Evolutionary conservation across 1,284 basidiomycete genomes (phyloP).

Genomic region (Cutaneotrichosporon arboriforme): DNA sequence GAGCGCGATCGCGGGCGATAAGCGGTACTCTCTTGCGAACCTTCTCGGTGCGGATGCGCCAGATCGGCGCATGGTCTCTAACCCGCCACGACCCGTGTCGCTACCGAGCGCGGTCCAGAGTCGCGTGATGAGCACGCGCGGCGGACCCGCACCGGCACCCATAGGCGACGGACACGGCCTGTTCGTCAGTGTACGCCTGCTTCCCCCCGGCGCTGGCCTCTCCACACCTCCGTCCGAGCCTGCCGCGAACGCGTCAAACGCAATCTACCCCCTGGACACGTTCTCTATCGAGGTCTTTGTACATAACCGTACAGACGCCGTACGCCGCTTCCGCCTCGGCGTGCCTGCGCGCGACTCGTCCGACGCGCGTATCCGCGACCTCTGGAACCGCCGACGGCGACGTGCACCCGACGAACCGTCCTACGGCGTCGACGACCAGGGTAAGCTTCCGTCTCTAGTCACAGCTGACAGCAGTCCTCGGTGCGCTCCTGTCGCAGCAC

Average conservation of each 20-base stretch:
- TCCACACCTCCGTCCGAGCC: not conserved
- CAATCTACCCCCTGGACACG: slow-evolving; percentile 63
- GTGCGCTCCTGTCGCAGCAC: slow-evolving; percentile 24
- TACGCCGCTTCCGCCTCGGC: slow-evolving; percentile 68
- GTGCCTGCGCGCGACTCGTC: slow-evolving; percentile 56
- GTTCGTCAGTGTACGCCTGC: slow-evolving; percentile 66
- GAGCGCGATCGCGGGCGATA: slow-evolving; percentile 46
- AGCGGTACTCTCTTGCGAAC: slow-evolving; percentile 42
- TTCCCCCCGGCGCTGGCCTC: slow-evolving; percentile 28
- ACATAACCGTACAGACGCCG: slow-evolving; percentile 73
- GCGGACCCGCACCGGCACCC: not conserved
- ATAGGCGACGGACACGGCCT: slow-evolving; percentile 43
- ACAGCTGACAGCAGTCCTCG: slow-evolving; percentile 38
- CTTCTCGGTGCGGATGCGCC: slow-evolving; percentile 19
- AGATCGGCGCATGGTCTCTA: slow-evolving; percentile 9
- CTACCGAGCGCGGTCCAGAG: slow-evolving; percentile 10
- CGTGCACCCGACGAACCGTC: slow-evolving; percentile 16
- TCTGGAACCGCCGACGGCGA: slow-evolving; percentile 19
- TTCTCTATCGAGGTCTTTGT: slow-evolving; percentile 84
- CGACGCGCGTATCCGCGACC: slow-evolving; percentile 31
- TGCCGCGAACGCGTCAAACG: slow-evolving; percentile 15
- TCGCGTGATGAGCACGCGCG: slow-evolving; percentile 10
- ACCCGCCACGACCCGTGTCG: slow-evolving; percentile 8
- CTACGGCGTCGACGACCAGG: slow-evolving; percentile 26
- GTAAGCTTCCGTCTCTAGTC: slow-evolving; percentile 11